Conservation (phyloP, 495 filamentous ascomycete genomes). For the Daldinia caldariorum region DNA sequence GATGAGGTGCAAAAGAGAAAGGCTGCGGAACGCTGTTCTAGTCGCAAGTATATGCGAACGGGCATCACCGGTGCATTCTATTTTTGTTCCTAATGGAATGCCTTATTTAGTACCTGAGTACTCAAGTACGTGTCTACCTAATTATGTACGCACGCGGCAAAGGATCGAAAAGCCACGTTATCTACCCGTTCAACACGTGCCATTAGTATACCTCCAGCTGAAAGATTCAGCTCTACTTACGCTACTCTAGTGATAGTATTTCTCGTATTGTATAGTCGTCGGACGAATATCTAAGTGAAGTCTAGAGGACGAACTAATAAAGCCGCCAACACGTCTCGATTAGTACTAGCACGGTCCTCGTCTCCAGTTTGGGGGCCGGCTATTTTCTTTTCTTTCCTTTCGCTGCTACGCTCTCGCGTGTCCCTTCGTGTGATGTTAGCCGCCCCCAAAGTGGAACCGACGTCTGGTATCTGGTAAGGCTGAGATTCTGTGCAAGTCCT, state of each 20-base stretch:
- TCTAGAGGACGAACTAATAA: slow-evolving; percentile 1
- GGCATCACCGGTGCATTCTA: neutral
- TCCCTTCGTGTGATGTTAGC: slow-evolving; percentile 6
- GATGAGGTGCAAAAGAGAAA: neutral
- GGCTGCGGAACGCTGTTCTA: neutral
- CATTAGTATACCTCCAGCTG: neutral
- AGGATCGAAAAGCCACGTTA: slow-evolving; percentile 6
- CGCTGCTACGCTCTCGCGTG: slow-evolving; percentile 10
- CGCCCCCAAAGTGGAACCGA: slow-evolving; percentile 41
- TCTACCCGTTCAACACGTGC: neutral
- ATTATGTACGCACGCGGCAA: neutral
- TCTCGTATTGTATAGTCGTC: neutral
- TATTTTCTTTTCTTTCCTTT: slow-evolving; percentile 2
- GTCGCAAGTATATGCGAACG: slow-evolving; percentile 1
- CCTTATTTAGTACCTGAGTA: neutral
- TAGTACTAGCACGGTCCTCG: slow-evolving; percentile 18
- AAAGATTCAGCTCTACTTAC: neutral
- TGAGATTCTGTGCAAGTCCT: slow-evolving; percentile 29
- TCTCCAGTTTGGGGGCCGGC: slow-evolving; percentile 42
- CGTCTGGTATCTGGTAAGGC: slow-evolving; percentile 37
- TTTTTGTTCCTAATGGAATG: neutral
- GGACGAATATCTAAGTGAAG: neutral
- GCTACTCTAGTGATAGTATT: neutral
- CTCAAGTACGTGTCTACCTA: neutral
- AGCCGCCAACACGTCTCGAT: slow-evolving; percentile 15